Evolutionary conservation across 2,329 filamentous ascomycete species (phyloP).

Genomic region (Trichophyton schoenleinii): DNA sequence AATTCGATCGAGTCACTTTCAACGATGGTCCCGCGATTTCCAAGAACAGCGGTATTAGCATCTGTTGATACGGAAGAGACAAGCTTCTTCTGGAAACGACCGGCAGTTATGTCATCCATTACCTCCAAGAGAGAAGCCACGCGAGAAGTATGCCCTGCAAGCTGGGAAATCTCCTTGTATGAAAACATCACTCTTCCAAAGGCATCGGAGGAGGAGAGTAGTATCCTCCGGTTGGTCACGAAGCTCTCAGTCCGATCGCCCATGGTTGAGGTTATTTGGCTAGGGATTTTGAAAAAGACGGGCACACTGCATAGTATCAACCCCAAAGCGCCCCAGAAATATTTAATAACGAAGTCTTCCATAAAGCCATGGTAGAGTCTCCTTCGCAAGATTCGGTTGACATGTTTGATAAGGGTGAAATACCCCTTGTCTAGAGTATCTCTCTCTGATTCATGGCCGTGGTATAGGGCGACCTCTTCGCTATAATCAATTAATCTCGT

Average conservation of each 20-base stretch:
- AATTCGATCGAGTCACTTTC: constrained; percentile 80
- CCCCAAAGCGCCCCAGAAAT: constrained; percentile 93
- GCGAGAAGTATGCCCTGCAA: constrained; percentile 87
- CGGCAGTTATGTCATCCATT: constrained; percentile 82
- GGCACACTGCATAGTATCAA: constrained; percentile 86
- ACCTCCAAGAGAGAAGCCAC: constrained; percentile 83
- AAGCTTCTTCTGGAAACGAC: constrained; percentile 90
- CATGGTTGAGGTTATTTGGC: constrained; percentile 43
- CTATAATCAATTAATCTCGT: constrained; percentile 89
- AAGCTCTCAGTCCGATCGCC: constrained; percentile 55
- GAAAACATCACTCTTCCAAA: constrained; percentile 96
- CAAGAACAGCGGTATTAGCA: constrained; percentile 69
- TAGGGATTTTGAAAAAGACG: constrained; percentile 87
- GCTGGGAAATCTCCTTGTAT: constrained; percentile 91
- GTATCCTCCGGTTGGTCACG: constrained; percentile 83
- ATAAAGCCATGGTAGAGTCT: constrained; percentile 97
- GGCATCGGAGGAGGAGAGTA: constrained; percentile 86
- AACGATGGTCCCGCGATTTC: constrained; percentile 65
- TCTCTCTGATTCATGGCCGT: constrained; percentile 86
- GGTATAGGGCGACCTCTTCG: constrained; percentile 87
- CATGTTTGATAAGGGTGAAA: constrained; percentile 97
- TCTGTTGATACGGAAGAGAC: constrained; percentile 77
- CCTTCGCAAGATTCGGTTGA: constrained; percentile 82
- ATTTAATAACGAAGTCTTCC: constrained; percentile 99
- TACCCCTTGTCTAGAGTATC: constrained; percentile 96